A percentile compares a stretch with the other conserved stretches of the same genome.
Conservation (phyloP, 1,284 basidiomycete genomes). For the Apiotrichum montevideense region DNA sequence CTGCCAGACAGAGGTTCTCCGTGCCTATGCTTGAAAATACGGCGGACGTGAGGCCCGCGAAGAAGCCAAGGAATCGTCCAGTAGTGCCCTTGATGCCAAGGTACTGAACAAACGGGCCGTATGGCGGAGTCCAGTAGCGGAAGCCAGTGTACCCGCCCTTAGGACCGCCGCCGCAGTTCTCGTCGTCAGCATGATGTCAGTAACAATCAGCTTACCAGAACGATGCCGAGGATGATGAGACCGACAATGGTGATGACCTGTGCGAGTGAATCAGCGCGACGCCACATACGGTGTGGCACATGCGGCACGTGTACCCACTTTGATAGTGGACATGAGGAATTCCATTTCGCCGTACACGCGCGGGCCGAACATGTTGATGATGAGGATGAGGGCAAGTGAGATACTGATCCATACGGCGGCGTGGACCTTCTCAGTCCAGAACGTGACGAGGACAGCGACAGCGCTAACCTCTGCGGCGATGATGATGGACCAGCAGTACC, state of each 20-base stretch:
- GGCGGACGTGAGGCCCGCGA: conserved; percentile 11
- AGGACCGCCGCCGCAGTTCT: conserved; percentile 49
- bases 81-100: conserved; percentile 49
- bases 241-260: conserved; percentile 59
- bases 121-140: conserved; percentile 48
- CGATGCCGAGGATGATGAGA: conserved; percentile 55
- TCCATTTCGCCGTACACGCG: conserved; percentile 43
- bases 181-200: too few species aligned
- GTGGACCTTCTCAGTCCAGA: conserved; percentile 51
- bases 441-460: conserved; percentile 66
- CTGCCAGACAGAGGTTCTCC: conserved; percentile 26
- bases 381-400: conserved; percentile 30
- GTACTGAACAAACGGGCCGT: conserved; percentile 45
- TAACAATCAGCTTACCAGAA: conserved; percentile 45
- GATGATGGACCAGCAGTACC: conserved; percentile 61
- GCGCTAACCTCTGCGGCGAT: conserved; percentile 76
- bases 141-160: conserved; percentile 45
- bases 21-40: conserved; percentile 18
- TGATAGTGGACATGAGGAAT: conserved; percentile 57
- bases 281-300: too few species aligned
- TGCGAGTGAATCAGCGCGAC: too few species aligned
- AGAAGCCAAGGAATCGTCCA: conserved; percentile 30
- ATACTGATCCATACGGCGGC: conserved; percentile 20
- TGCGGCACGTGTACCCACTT: conserved; percentile 42
- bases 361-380: conserved; percentile 48